These are phyloP conservation scores for Heterococcus sp. DNA, from an alignment of 108 stramenopile genomes.

Conservation along the genomic window DNA sequence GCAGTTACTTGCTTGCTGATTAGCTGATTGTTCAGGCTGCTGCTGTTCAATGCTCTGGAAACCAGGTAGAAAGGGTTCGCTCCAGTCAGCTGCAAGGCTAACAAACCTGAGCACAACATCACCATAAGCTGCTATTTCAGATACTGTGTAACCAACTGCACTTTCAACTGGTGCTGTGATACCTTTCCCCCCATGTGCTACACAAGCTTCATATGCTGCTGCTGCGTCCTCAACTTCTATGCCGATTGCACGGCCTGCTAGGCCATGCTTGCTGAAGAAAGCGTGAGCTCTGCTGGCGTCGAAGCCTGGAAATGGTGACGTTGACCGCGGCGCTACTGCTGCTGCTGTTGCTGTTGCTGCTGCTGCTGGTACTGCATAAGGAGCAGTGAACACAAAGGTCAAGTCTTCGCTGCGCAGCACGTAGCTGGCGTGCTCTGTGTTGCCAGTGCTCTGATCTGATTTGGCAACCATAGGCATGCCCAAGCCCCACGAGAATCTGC, in stretches of 20 bases:
- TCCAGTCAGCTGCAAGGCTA: neutral
- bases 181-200: slow-evolving; percentile 22
- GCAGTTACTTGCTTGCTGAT: neutral
- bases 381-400: slow-evolving; percentile 56
- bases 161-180: slow-evolving; percentile 15
- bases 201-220: slow-evolving; percentile 42
- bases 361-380: slow-evolving; percentile 16
- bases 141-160: slow-evolving; percentile 28
- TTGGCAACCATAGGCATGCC: slow-evolving; percentile 55
- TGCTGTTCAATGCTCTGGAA: slow-evolving; percentile 6
- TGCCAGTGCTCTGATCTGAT: slow-evolving; percentile 53
- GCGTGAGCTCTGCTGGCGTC: slow-evolving; percentile 18
- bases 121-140: slow-evolving; percentile 48
- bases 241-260: slow-evolving; percentile 53
- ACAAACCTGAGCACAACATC: slow-evolving; percentile 55
- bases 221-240: slow-evolving; percentile 51
- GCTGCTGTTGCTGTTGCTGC: neutral
- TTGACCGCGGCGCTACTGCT: neutral
- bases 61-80: slow-evolving; percentile 19
- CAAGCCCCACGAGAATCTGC: slow-evolving; percentile 48
- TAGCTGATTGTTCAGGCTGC: neutral
- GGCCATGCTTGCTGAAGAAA: slow-evolving; percentile 51
- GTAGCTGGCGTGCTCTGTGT: slow-evolving; percentile 54
- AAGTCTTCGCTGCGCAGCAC: slow-evolving; percentile 51
- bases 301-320: slow-evolving; percentile 48